Percentiles rank a stretch among this genome's conserved stretches.
phyloP scores from a whole-genome alignment of 306 rosid genomes.

The Parietaria judaica region DNA sequence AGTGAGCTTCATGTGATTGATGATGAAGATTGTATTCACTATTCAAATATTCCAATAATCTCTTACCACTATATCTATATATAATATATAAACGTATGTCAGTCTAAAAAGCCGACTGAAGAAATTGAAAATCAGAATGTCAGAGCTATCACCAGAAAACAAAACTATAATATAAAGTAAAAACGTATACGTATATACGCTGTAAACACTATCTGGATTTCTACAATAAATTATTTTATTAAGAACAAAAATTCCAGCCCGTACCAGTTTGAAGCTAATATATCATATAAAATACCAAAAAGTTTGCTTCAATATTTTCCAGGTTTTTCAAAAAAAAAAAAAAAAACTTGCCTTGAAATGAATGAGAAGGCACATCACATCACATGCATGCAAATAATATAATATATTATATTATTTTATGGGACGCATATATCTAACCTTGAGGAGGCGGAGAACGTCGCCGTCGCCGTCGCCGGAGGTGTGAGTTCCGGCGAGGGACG shows the following conservation, averaged over 20 bases:
- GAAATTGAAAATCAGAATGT: neutral
- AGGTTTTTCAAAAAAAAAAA: neutral
- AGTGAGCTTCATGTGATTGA: slow-evolving; percentile 16
- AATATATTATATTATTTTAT: neutral
- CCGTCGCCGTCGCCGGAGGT: slow-evolving; percentile 14
- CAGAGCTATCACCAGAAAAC: neutral
- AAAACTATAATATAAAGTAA: neutral
- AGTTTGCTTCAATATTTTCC: neutral
- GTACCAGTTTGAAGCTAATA: too few relatives aligned
- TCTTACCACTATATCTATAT: too few relatives aligned
- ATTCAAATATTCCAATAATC: too few relatives aligned
- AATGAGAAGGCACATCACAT: neutral
- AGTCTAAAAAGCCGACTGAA: too few relatives aligned
- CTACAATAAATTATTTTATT: too few relatives aligned
- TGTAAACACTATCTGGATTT: too few relatives aligned
- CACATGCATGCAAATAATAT: neutral
- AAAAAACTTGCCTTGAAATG: neutral
- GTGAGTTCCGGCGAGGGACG: slow-evolving; percentile 20
- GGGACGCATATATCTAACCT: slow-evolving; percentile 1
- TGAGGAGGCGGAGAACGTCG: slow-evolving; percentile 3
- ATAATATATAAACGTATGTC: too few relatives aligned
- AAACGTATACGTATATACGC: neutral
- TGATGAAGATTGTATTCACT: neutral
- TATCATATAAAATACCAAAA: neutral
- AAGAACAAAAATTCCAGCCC: too few relatives aligned